A percentile compares a stretch with the other conserved stretches of the same genome.
Evolutionary conservation across 2,329 filamentous ascomycete species (phyloP).

Genomic region (Stagonosporopsis rhizophila): DNA sequence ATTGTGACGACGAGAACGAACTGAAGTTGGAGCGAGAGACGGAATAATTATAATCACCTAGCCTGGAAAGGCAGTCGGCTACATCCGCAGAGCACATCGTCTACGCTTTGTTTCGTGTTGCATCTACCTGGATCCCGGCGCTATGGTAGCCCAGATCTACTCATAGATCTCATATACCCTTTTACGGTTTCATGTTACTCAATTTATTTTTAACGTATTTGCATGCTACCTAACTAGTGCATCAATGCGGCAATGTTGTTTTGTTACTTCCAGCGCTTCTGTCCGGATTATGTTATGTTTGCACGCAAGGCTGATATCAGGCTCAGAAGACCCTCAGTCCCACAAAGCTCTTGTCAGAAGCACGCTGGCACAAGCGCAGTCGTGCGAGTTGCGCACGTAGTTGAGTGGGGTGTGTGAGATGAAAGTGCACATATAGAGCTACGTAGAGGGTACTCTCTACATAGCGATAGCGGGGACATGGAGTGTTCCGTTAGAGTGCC

Average conservation of each 20-base stretch:
- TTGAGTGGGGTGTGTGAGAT: too few relatives aligned
- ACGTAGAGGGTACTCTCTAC: too few relatives aligned
- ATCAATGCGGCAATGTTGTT: conserved; percentile 3
- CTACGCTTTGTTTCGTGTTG: neutral
- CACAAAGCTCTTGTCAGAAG: too few relatives aligned
- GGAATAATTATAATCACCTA: neutral
- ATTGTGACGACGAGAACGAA: conserved; percentile 23
- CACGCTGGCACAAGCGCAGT: too few relatives aligned
- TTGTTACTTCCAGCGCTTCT: too few relatives aligned
- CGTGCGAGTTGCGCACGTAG: too few relatives aligned
- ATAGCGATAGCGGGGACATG: too few relatives aligned
- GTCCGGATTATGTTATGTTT: neutral
- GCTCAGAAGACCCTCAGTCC: too few relatives aligned
- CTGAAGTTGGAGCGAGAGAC: neutral
- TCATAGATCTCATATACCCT: neutral
- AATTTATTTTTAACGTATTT: neutral
- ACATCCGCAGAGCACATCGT: neutral
- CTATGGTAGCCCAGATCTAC: neutral
- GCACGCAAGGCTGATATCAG: too few relatives aligned
- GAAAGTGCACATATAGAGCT: too few relatives aligned
- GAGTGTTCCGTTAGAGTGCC: too few relatives aligned
- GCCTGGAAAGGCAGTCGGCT: neutral
- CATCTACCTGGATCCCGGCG: neutral
- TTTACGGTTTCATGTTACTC: too few relatives aligned
- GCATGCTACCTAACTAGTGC: neutral